Base-by-base conservation (phyloP, 768 basidiomycete genomes). In the Podaxis mareebaensis region DNA sequence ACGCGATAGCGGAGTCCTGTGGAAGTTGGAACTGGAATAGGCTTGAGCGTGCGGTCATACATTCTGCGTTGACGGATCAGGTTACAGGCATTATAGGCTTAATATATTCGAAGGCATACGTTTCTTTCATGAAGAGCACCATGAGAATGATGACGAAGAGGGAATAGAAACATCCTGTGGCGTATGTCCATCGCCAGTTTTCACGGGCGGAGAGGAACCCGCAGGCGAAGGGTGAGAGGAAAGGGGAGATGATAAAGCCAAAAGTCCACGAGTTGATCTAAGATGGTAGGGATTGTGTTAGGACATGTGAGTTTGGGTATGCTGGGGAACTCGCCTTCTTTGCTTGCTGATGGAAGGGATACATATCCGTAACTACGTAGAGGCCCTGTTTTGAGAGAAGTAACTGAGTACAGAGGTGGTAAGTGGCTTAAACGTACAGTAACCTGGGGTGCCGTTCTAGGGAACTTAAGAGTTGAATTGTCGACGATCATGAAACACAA, bases 201-300 rank as follows among this genome's bases (percentile, higher is more conserved):
- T 81, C 78, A 4, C 83, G 77, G 0, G 86, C 87, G 2, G 86
- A 85, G 4, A 90, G 76, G 77, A 89, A 91, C 3, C 89, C 88
- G 65, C 89, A 85, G 0, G 83, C 79, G 68, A 88, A 89, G 0
- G 89, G 89, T 2, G 86, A 87, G 10, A 85, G 67, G 76, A 86
- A 86, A 10, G 84, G 86, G 13, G 86, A 86, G 28, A 88, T 71
- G 68, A 90, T 82, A 75, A 89, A 89, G 2, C 87, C 89, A 80
- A 90, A 84, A 2, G 88, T 89, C 89, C 88, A 89, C 53, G 86
- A 73, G 66, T 87, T 88, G 39, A 90, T 79, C 85, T 88, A 64
- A 17, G 26, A 13, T 17, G 30, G 39, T 28, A 46, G 4, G 22
- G 10, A 52, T 36, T 57, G 42, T n/a, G 44, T 22, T 17, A 26